Base-by-base conservation (phyloP, 2,329 filamentous ascomycete genomes). In the Claviceps sp. region DNA sequence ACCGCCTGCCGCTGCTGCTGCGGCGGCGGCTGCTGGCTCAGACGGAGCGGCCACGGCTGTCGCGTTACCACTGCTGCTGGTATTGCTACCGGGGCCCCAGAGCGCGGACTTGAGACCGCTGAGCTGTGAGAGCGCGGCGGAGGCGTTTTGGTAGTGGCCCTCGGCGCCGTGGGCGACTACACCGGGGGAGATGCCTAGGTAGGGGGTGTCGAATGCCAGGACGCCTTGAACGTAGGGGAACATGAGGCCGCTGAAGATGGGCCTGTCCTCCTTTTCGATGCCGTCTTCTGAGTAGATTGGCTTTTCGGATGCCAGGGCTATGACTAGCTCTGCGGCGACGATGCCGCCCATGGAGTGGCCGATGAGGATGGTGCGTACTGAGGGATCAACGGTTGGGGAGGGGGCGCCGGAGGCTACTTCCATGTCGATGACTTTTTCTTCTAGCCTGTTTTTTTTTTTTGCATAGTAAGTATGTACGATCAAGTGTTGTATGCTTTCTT, bases 301-400 rank as follows among this genome's bases (percentile, higher is more conserved):
- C 55, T 69, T 67, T 51, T 81, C 78, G 7, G 73, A 75, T 1
- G 76, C 71, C 50, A 97, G 77, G 42, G 83, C 77, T 59, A 96
- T 79, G 56, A 91, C 75, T 14, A 88, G 85, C 64, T 97, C 93
- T 37, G 89, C 91, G 11, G 88, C 91, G 47, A 97, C 89, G 61
- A 97, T 96, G 60, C 93, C 93, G 59, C 86, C 86, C 86, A 86
- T 96, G 8, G 85, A 90, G 66, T 96, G 90, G 24, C 90, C 90
- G 53, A 94, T 72, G 16, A 96, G 77, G 47, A 95, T 77, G 30
- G 86, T 85, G 61, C 82, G 84, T 20, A 95, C 88, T 0, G 85
- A 88, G 5, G 89, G 88, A 55, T 94, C 88, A 56, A 95, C 77
- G 0, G 87, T 95, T 0, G 90, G 90, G 5, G 85, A 90, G 1